Evolutionary conservation across 2,329 filamentous ascomycete species (phyloP).

Genomic region (Epichloe sibirici): DNA sequence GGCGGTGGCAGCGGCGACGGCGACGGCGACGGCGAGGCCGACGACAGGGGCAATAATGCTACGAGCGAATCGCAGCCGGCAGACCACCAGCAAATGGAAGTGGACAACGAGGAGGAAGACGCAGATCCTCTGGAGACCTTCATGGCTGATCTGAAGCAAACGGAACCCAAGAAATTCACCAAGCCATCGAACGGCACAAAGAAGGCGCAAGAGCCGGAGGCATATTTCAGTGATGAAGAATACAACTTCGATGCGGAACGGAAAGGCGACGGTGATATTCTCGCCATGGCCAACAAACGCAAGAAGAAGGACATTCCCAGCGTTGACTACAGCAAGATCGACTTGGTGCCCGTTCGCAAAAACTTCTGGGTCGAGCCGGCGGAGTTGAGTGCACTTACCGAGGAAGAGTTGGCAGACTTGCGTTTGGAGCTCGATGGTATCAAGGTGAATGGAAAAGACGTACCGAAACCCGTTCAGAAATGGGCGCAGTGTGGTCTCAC

Average conservation of each 20-base stretch:
- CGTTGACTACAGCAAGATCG: slow-evolving; percentile 75
- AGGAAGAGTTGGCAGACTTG: slow-evolving; percentile 70
- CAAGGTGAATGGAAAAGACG: slow-evolving; percentile 77
- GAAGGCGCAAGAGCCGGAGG: slow-evolving; percentile 58
- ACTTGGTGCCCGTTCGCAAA: slow-evolving; percentile 79
- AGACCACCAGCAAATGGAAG: slow-evolving; percentile 44
- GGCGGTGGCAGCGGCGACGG: neutral
- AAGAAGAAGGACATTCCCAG: slow-evolving; percentile 95
- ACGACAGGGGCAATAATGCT: slow-evolving; percentile 6
- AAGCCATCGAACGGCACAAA: slow-evolving; percentile 27
- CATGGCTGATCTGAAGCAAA: slow-evolving; percentile 59
- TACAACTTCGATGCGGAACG: slow-evolving; percentile 40
- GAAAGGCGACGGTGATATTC: slow-evolving; percentile 33
- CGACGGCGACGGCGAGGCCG: slow-evolving; percentile 4
- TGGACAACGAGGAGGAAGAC: slow-evolving; percentile 52
- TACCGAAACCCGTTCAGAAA: slow-evolving; percentile 88
- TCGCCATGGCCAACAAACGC: slow-evolving; percentile 47
- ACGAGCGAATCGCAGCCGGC: neutral
- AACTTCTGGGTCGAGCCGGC: slow-evolving; percentile 88
- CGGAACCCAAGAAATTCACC: slow-evolving; percentile 34
- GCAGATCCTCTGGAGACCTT: slow-evolving; percentile 93
- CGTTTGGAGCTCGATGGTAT: slow-evolving; percentile 88
- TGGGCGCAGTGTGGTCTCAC: slow-evolving; percentile 94
- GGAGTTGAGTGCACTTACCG: slow-evolving; percentile 71
- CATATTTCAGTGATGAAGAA: slow-evolving; percentile 84